Base-by-base conservation (phyloP, 331 rosid genomes). In the Cydonia oblonga region DNA sequence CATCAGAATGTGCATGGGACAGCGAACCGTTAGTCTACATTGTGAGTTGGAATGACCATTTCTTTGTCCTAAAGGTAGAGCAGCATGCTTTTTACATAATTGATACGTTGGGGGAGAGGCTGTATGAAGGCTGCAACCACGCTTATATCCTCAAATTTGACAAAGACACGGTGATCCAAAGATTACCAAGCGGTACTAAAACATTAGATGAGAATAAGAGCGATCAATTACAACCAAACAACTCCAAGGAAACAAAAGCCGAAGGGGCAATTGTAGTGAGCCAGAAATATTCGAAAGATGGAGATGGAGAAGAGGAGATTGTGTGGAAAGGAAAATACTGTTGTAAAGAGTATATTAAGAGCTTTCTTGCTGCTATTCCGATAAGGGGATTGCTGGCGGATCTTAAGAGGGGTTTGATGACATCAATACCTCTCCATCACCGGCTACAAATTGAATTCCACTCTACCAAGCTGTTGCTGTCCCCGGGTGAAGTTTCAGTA, bases 281-380 rank as follows among this genome's bases (percentile, higher is more conserved):
- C 40, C 16, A 23, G 29, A 65, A 46, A n/a, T 67, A 71, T 64
- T 38, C 58, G 1, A 22, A 12, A 42, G 61, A 71, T 3, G 25
- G 52, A 16, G 67, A 59, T 19, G 10, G 12, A 35, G 91, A 89
- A 59, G 92, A 81, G 66, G 91, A 84, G 82, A 74, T 86, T 26
- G 78, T 91, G 29, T 95, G 92, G 78, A 75, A 72, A 54, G 99
- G 99, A 75, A 95, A 95, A 75, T 96, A 91, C 71, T 90, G 96
- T 2, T 95, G 99, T 85, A 95, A 89, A 76, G 96, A 95, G 84
- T 95, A 91, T 80, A 95, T 95, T n/a, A 95, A 95, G 85, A 95
- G 90, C 84, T 95, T 95, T 89, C 81, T 95, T 89, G 99, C 99
- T 67, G 96, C 99, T 20, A 91, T 95, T 32, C 99, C 99, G n/a